These are phyloP conservation scores for Collybia sp. DNA, from an alignment of 768 basidiomycete genomes.

Conservation along the genomic window DNA sequence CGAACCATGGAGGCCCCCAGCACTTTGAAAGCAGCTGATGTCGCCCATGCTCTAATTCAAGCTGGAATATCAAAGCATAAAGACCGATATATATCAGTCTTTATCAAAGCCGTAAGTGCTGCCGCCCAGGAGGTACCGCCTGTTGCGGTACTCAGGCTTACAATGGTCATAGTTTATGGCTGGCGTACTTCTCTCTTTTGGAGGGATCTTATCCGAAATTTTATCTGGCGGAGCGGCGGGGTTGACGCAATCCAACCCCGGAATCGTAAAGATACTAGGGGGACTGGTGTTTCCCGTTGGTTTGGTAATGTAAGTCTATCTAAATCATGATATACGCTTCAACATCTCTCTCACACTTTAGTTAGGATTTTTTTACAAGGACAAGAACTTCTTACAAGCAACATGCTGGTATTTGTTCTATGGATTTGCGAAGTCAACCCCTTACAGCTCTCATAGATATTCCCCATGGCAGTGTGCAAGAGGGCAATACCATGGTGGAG, in stretches of 20 bases:
- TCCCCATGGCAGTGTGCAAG: conserved; percentile 59
- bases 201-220: conserved; percentile 59
- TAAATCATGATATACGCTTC: neutral
- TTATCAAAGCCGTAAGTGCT: conserved; percentile 64
- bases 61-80: conserved; percentile 57
- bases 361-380: conserved; percentile 69
- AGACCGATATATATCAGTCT: conserved; percentile 53
- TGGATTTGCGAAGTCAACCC: neutral
- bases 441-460: conserved; percentile 33
- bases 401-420: conserved; percentile 54
- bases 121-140: too few species aligned
- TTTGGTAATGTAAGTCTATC: conserved; percentile 56
- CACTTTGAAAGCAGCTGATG: conserved; percentile 11
- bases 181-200: conserved; percentile 73
- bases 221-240: conserved; percentile 54
- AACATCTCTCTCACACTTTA: neutral
- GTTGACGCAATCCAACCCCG: conserved; percentile 51
- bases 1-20: too few species aligned
- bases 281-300: conserved; percentile 75
- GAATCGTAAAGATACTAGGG: conserved; percentile 59
- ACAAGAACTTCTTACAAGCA: conserved; percentile 68
- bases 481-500: conserved; percentile 68
- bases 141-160: too few species aligned
- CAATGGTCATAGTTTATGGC: conserved; percentile 74
- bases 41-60: conserved; percentile 54